Base-by-base conservation (phyloP, 352 stramenopile genomes). In the Chrysophaeum taylorii region DNA sequence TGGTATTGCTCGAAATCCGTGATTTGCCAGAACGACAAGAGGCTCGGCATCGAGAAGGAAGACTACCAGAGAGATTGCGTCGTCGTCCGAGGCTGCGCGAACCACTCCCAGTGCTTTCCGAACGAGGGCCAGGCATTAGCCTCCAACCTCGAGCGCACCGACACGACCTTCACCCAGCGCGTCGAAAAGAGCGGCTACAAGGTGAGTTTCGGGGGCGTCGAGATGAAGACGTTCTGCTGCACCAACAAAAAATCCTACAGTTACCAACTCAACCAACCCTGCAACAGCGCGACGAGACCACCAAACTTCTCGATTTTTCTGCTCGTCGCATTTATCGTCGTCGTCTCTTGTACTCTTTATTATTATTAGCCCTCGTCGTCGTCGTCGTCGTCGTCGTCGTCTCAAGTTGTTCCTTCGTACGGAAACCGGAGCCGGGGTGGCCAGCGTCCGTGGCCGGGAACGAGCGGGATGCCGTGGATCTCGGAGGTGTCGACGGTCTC, bases 391-490 rank as follows among this genome's bases (percentile, higher is more conserved):
- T n/a, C n/a, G n/a, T n/a, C n/a, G n/a, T n/a, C n/a, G n/a, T n/a
- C n/a, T n/a, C n/a, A n/a, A n/a, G n/a, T n/a, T n/a, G n/a, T n/a
- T n/a, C n/a, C n/a, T n/a, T n/a, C n/a, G n/a, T n/a, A n/a, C n/a
- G n/a, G n/a, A n/a, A n/a, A n/a, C n/a, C n/a, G n/a, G n/a, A n/a
- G n/a, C 2, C 57, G 31, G 12, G 57, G 57, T 5, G 4, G 9
- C 57, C 57, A 66, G 57, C 57, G 57, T 2, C 2, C 57, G 57
- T 42, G 57, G 35, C 57, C 57, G 2, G 57, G 57, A 23, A 66
- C 35, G 33, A 33, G 1, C 2, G 31, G 31, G 4, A 18, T 9
- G 57, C 57, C 57, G 57, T 66, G 57, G 57, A 66, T 66, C 2
- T 9, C 57, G 33, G 41, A 31, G 33, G 57, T 66, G 57, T 42